Conservation (phyloP, 495 filamentous ascomycete species). For the Rusavskia elegans region DNA sequence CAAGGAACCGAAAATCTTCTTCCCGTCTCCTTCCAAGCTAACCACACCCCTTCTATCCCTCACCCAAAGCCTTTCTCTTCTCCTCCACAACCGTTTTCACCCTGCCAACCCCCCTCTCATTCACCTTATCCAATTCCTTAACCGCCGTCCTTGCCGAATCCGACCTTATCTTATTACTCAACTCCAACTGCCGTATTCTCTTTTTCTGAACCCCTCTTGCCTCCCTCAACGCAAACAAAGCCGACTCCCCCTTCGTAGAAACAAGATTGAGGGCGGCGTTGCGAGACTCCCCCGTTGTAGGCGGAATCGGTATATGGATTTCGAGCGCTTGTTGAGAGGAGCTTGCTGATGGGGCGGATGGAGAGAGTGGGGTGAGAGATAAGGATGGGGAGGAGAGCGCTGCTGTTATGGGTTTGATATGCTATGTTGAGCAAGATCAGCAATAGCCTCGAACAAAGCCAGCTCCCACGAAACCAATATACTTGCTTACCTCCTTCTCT, state of each 20-base stretch:
- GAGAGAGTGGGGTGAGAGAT: conserved; percentile 2
- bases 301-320: conserved; percentile 8
- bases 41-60: not conserved
- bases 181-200: conserved; percentile 8
- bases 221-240: conserved; percentile 13
- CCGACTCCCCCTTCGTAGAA: conserved; percentile 5
- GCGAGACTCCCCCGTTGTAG: conserved; percentile 39
- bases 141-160: conserved; percentile 10
- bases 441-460: too few relatives aligned
- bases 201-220: conserved; percentile 12
- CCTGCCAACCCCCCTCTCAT: conserved; percentile 6
- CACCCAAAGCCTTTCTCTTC: conserved; percentile 15
- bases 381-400: conserved; percentile 9
- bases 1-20: not conserved
- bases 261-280: conserved; percentile 11
- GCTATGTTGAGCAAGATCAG: too few relatives aligned
- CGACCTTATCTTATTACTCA: conserved; percentile 15
- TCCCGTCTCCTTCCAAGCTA: not conserved
- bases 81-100: conserved; percentile 10
- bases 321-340: conserved; percentile 12
- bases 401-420: conserved; percentile 6
- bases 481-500: conserved; percentile 7
- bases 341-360: not conserved
- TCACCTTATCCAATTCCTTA: conserved; percentile 15
- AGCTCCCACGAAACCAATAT: too few relatives aligned